Percentiles rank a stretch among this genome's conserved stretches.
phyloP scores from a whole-genome alignment of 2,329 filamentous ascomycete species.

The Xylaria sp. region DNA sequence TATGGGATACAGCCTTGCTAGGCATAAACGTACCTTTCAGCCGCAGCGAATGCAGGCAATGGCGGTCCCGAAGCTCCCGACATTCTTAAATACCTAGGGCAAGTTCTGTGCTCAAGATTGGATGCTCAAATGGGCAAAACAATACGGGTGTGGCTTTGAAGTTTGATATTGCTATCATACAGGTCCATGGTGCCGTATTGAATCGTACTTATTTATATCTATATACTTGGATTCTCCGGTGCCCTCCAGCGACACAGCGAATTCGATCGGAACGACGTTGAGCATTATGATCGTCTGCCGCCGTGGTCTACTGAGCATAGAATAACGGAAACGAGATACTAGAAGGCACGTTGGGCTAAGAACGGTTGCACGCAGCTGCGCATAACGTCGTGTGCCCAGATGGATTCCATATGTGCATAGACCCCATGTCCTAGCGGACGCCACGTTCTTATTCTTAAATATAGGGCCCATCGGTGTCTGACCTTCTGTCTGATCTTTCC shows the following conservation, averaged over 20 bases:
- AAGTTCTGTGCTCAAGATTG: not conserved
- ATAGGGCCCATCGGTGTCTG: too few species aligned
- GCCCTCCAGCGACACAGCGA: not conserved
- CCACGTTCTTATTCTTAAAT: too few species aligned
- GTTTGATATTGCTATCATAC: too few species aligned
- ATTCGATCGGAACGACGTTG: not conserved
- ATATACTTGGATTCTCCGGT: not conserved
- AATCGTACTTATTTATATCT: not conserved
- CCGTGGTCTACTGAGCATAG: not conserved
- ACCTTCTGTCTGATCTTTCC: too few species aligned
- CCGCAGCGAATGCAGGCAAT: not conserved
- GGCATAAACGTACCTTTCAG: not conserved
- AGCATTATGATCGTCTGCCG: not conserved
- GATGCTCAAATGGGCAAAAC: not conserved
- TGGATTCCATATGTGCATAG: not conserved
- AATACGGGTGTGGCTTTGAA: not conserved
- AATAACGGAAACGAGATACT: not conserved
- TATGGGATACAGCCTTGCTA: not conserved
- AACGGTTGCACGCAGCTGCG: constrained; percentile 16
- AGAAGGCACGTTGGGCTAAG: not conserved
- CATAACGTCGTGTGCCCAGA: constrained; percentile 2
- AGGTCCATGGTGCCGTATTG: not conserved
- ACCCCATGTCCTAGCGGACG: too few species aligned
- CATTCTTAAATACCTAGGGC: too few species aligned
- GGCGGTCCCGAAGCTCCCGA: not conserved